phyloP scores from a whole-genome alignment of 495 filamentous ascomycete species.

The Aspergillus haitiensis region DNA sequence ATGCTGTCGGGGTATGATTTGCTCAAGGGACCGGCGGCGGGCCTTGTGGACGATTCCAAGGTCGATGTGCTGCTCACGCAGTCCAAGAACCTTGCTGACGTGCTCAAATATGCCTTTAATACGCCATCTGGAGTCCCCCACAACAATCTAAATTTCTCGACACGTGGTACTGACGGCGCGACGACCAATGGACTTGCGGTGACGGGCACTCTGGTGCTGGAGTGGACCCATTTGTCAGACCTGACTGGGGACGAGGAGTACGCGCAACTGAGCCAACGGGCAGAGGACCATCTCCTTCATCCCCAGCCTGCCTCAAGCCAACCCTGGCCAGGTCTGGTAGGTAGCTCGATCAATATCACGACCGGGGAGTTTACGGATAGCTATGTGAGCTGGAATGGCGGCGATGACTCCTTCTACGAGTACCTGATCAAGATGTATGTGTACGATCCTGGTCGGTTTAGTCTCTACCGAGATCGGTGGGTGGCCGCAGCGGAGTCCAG shows the following conservation, averaged over 20 bases:
- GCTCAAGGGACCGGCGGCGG: constrained; percentile 65
- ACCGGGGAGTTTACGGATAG: constrained; percentile 68
- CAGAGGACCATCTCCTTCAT: constrained; percentile 68
- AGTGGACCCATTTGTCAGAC: constrained; percentile 84
- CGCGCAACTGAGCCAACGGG: constrained; percentile 63
- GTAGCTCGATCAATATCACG: constrained; percentile 62
- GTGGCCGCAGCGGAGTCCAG: constrained; percentile 73
- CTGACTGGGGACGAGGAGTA: constrained; percentile 68
- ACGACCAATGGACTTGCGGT: constrained; percentile 68
- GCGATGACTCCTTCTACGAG: constrained; percentile 84
- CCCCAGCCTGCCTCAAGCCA: constrained; percentile 61
- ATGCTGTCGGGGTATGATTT: constrained; percentile 82
- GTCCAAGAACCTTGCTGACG: constrained; percentile 66
- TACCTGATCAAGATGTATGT: constrained; percentile 94
- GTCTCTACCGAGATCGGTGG: constrained; percentile 70
- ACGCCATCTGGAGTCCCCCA: constrained; percentile 74
- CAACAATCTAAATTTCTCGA: constrained; percentile 66
- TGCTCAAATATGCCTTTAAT: constrained; percentile 74
- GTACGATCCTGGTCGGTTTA: constrained; percentile 69
- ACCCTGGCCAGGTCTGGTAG: constrained; percentile 78
- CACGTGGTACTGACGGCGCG: constrained; percentile 46
- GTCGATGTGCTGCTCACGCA: constrained; percentile 63
- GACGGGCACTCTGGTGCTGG: constrained; percentile 72
- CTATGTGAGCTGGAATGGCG: constrained; percentile 75
- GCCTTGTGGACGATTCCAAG: constrained; percentile 47